These are phyloP conservation scores for Ochetophila trinervis DNA, from an alignment of 306 rosid genomes.

Conservation along the genomic window DNA sequence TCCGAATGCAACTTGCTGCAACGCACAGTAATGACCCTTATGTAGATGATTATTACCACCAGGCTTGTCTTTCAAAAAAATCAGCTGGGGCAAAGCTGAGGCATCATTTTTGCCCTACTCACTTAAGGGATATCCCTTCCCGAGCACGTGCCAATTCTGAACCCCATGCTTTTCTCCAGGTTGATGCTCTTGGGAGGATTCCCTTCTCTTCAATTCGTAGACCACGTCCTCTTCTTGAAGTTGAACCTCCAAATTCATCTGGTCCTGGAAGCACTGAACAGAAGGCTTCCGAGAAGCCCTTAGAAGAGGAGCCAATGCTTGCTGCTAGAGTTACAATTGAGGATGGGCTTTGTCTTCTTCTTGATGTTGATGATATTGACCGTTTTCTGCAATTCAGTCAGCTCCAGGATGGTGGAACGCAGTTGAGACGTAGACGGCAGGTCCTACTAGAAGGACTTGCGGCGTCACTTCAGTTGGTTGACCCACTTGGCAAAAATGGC, in stretches of 20 bases:
- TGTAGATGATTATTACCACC: constrained; percentile 94
- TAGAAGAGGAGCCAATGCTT: constrained; percentile 97
- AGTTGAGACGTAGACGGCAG: constrained; percentile 66
- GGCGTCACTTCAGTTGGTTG: constrained; percentile 82
- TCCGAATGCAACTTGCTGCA: constrained; percentile 92
- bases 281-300: constrained; percentile 70
- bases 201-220: constrained; percentile 92
- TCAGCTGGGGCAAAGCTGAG: constrained; percentile 63
- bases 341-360: constrained; percentile 92
- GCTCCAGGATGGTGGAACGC: constrained; percentile 80
- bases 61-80: constrained; percentile 83
- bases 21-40: constrained; percentile 97
- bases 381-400: constrained; percentile 80
- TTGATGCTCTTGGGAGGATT: constrained; percentile 90
- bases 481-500: constrained; percentile 73
- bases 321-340: constrained; percentile 88
- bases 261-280: constrained; percentile 54
- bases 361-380: constrained; percentile 94
- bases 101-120: constrained; percentile 85
- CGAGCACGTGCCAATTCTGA: constrained; percentile 73
- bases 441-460: constrained; percentile 78
- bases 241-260: constrained; percentile 72
- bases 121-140: constrained; percentile 78
- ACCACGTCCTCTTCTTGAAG: constrained; percentile 97
- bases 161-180: constrained; percentile 89